These are phyloP conservation scores for Thymus mandschuricus DNA, from an alignment of 257 asterid species.

Conservation along the genomic window DNA sequence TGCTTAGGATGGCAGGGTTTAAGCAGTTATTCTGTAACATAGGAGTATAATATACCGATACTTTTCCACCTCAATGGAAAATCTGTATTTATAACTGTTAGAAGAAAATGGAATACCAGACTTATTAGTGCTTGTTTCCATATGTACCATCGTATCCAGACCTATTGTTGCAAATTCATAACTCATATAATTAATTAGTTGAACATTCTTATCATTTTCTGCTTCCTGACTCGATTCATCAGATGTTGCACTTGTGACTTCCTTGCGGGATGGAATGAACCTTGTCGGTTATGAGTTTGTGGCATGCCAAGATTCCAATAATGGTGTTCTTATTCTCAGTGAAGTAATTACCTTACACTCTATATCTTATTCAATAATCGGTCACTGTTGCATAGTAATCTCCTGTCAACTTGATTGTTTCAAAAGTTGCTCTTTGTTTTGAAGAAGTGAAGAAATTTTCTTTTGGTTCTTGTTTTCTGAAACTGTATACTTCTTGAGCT, in stretches of 20 bases:
- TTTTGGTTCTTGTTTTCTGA: conserved; percentile 8
- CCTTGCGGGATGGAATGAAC: conserved; percentile 98
- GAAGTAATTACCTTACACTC: conserved; percentile 55
- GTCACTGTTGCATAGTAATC: not conserved
- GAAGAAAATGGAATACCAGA: not conserved
- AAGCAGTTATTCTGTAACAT: too few relatives aligned
- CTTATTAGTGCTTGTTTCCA: not conserved
- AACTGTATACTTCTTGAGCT: conserved; percentile 7
- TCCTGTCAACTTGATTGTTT: conserved; percentile 30
- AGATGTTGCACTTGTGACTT: conserved; percentile 98
- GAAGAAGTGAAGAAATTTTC: not conserved
- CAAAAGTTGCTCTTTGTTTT: not conserved
- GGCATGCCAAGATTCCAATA: conserved; percentile 93
- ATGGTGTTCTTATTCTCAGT: conserved; percentile 94
- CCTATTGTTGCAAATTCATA: too few relatives aligned
- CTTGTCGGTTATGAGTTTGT: conserved; percentile 99
- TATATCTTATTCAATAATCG: conserved; percentile 1
- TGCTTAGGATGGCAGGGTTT: too few relatives aligned
- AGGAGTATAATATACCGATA: too few relatives aligned
- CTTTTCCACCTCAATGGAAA: too few relatives aligned
- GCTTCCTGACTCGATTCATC: conserved; percentile 39
- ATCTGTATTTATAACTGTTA: too few relatives aligned
- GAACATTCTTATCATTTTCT: not conserved
- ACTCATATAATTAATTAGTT: too few relatives aligned
- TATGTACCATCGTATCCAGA: not conserved